Conservation (phyloP, 1,284 basidiomycete species). For the Sphagnurus paluster region DNA sequence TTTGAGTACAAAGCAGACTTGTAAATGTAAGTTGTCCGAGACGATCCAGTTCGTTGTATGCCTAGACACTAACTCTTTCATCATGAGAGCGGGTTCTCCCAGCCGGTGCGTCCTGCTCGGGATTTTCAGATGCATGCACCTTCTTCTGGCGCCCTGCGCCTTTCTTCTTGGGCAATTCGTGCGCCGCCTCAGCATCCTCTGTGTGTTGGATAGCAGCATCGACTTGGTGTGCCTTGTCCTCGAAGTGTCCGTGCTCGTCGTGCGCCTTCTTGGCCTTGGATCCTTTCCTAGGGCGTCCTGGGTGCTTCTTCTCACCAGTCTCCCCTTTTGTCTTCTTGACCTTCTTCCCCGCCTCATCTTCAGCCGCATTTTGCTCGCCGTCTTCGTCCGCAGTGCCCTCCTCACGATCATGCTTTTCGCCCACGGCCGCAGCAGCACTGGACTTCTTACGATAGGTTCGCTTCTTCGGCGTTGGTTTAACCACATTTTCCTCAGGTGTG, state of each 20-base stretch:
- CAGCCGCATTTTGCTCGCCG: slow-evolving; percentile 1
- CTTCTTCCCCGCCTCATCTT: slow-evolving; percentile 6
- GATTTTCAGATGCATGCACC: slow-evolving; percentile 9
- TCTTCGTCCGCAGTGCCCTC: slow-evolving; percentile 2
- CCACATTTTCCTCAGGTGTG: not conserved
- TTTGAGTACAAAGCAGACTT: too few species aligned
- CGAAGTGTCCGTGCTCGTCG: not conserved
- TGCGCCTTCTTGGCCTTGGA: slow-evolving; percentile 10
- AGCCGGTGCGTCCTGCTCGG: slow-evolving; percentile 12
- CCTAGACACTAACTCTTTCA: not conserved
- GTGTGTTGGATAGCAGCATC: not conserved
- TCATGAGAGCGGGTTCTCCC: slow-evolving; percentile 18
- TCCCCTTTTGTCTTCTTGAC: slow-evolving; percentile 11
- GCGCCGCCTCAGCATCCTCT: not conserved
- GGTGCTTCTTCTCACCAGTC: slow-evolving; percentile 11
- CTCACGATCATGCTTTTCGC: slow-evolving; percentile 18
- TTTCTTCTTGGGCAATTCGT: slow-evolving; percentile 9
- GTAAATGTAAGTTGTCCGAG: not conserved
- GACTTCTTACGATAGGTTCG: slow-evolving; percentile 13
- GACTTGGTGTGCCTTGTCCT: slow-evolving; percentile 5
- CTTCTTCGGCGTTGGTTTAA: slow-evolving; percentile 9
- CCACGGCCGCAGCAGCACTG: slow-evolving; percentile 10
- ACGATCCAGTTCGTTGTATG: not conserved
- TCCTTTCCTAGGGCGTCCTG: slow-evolving; percentile 15
- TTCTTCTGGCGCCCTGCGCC: slow-evolving; percentile 15